Evolutionary conservation across 1,139 yeast genomes (phyloP).

Genomic region (Scheffersomyces insectosa): DNA sequence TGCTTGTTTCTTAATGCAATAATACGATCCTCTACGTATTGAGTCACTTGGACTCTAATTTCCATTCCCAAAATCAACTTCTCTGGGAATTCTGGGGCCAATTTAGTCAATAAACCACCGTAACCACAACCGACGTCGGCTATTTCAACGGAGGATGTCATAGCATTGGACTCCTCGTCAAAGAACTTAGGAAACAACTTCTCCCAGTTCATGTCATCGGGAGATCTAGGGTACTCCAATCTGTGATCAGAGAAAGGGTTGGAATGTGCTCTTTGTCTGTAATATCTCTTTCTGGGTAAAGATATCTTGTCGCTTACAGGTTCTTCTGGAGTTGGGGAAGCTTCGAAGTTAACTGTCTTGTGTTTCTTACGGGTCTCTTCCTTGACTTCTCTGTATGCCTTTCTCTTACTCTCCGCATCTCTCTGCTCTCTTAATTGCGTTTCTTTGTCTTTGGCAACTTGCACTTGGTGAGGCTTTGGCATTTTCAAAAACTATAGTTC

Average conservation of each 20-base stretch:
- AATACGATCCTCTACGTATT: constrained; percentile 93
- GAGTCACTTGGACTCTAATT: constrained; percentile 95
- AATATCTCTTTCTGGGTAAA: constrained; percentile 79
- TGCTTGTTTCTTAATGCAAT: constrained; percentile 75
- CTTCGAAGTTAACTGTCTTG: constrained; percentile 34
- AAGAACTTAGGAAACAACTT: constrained; percentile 64
- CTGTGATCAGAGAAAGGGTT: constrained; percentile 96
- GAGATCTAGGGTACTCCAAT: constrained; percentile 81
- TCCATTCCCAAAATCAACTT: constrained; percentile 89
- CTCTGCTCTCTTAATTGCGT: constrained; percentile 27
- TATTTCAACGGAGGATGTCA: constrained; percentile 68
- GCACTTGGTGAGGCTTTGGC: constrained; percentile 7
- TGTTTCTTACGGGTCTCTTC: constrained; percentile 34
- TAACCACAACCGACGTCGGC: constrained; percentile 99
- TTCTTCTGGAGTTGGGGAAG: constrained; percentile 12
- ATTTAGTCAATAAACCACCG: constrained; percentile 84
- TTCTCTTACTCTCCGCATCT: constrained; percentile 40
- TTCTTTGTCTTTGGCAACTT: constrained; percentile 19
- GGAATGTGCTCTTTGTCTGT: constrained; percentile 96
- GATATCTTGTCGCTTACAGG: constrained; percentile 29
- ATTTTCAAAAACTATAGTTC: constrained; percentile 1
- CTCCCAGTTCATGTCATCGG: constrained; percentile 86
- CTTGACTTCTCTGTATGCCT: constrained; percentile 39
- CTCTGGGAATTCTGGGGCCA: constrained; percentile 76
- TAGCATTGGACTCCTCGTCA: constrained; percentile 40